Evolutionary conservation across 768 basidiomycete species (phyloP).

Genomic region (Psilocybe cubensis): DNA sequence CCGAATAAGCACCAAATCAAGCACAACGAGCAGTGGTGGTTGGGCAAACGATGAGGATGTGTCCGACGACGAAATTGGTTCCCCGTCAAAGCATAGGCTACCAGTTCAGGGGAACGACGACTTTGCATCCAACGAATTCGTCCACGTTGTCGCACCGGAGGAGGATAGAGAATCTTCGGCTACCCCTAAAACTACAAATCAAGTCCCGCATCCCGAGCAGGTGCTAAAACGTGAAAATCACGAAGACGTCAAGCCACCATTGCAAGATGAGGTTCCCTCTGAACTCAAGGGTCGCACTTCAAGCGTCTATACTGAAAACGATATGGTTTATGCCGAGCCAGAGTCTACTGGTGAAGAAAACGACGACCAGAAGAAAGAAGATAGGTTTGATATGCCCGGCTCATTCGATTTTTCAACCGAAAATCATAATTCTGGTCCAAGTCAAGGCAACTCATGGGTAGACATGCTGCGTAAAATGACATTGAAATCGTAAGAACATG

Average conservation of each 20-base stretch:
- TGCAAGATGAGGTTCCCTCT: background rate
- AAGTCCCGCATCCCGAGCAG: background rate
- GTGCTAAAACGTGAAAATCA: constrained; percentile 3
- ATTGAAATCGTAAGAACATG: background rate
- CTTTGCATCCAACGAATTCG: constrained; percentile 44
- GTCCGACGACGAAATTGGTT: constrained; percentile 33
- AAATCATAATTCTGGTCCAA: background rate
- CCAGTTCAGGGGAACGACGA: constrained; percentile 1
- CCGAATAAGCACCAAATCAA: constrained; percentile 24
- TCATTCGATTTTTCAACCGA: constrained; percentile 2
- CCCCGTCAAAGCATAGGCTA: background rate
- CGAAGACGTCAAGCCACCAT: background rate
- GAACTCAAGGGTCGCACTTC: too few relatives aligned
- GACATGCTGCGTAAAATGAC: constrained; percentile 7
- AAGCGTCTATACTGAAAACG: background rate
- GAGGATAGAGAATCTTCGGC: constrained; percentile 13
- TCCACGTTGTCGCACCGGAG: constrained; percentile 39
- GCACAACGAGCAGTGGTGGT: constrained; percentile 22
- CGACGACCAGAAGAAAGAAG: background rate
- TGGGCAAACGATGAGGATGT: constrained; percentile 25
- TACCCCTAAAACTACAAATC: background rate
- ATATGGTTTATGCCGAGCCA: constrained; percentile 1
- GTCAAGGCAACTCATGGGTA: constrained; percentile 1
- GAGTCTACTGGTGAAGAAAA: background rate
- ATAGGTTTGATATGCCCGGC: background rate